Percentiles rank a stretch among this genome's conserved stretches.
Conservation (phyloP, 2,329 filamentous ascomycete species). For the Thelonectria discophora region DNA sequence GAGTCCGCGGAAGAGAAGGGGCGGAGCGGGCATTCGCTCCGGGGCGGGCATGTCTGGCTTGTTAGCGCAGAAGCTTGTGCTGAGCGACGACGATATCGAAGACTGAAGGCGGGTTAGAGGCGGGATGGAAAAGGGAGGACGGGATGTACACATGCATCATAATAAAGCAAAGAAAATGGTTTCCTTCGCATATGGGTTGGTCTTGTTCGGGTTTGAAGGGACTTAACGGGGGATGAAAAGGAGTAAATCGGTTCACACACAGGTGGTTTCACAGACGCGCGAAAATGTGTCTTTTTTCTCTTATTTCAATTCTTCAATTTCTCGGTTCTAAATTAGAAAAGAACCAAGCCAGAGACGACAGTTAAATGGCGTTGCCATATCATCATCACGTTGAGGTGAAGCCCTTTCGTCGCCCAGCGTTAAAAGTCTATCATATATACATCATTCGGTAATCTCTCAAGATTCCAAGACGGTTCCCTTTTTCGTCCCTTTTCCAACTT, state of each 20-base stretch:
- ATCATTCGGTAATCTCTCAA: conserved; percentile 26
- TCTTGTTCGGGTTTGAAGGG: neutral
- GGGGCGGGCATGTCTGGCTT: conserved; percentile 50
- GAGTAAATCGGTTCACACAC: conserved; percentile 29
- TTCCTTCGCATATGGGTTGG: conserved; percentile 8
- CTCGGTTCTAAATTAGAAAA: conserved; percentile 19
- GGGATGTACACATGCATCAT: conserved; percentile 17
- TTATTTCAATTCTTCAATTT: conserved; percentile 1
- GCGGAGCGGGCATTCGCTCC: conserved; percentile 49
- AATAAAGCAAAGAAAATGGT: neutral
- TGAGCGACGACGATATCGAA: conserved; percentile 88
- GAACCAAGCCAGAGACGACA: conserved; percentile 13
- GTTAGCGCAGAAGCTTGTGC: conserved; percentile 71
- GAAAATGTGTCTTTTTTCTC: conserved; percentile 6
- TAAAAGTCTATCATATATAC: conserved; percentile 40
- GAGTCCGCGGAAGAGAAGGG: conserved; percentile 60
- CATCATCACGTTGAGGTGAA: conserved; percentile 39
- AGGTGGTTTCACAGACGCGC: conserved; percentile 12
- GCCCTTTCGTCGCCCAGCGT: conserved; percentile 28
- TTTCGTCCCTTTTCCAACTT: conserved; percentile 1
- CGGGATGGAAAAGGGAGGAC: neutral
- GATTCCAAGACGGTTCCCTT: conserved; percentile 2
- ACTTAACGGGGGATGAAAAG: conserved; percentile 15
- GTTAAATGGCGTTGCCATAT: conserved; percentile 24
- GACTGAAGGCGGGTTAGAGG: conserved; percentile 53